Percentiles rank a stretch among this genome's conserved stretches.
Conservation (phyloP, 345 rosid genomes). For the Hibiscus trionum region DNA sequence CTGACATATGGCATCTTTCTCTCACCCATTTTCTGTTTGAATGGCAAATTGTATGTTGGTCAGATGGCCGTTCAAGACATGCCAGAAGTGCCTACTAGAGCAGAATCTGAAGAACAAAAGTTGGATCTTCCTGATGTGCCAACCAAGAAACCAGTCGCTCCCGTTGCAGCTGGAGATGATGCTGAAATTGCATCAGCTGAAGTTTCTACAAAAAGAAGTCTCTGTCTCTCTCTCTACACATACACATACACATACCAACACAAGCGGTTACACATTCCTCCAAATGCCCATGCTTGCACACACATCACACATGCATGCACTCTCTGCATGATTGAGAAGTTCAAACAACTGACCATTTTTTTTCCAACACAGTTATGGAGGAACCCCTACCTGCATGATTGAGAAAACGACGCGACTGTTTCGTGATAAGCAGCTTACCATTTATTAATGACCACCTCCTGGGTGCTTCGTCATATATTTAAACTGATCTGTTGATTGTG, state of each 20-base stretch:
- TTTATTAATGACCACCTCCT: not conserved
- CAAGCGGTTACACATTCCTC: not conserved
- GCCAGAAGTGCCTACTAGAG: constrained; percentile 59
- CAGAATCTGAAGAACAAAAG: constrained; percentile 31
- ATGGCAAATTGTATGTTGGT: constrained; percentile 6
- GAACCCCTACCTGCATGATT: constrained; percentile 73
- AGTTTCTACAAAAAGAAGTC: constrained; percentile 36
- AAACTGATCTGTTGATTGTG: not conserved
- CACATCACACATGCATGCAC: not conserved
- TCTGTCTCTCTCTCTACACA: constrained; percentile 12
- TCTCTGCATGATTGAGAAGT: not conserved
- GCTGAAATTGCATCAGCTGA: constrained; percentile 13
- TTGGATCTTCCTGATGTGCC: constrained; percentile 84
- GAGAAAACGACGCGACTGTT: not conserved
- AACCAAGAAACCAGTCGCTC: constrained; percentile 46
- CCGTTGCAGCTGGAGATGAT: constrained; percentile 21
- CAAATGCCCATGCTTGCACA: not conserved
- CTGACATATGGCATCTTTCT: not conserved
- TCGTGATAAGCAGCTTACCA: not conserved
- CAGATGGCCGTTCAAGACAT: constrained; percentile 66
- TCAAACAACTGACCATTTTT: not conserved
- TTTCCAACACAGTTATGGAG: constrained; percentile 51
- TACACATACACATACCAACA: not conserved
- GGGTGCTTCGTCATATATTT: not conserved
- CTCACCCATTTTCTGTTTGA: not conserved